Conservation (phyloP, 257 asterid species). For the Penstemon davidsonii region DNA sequence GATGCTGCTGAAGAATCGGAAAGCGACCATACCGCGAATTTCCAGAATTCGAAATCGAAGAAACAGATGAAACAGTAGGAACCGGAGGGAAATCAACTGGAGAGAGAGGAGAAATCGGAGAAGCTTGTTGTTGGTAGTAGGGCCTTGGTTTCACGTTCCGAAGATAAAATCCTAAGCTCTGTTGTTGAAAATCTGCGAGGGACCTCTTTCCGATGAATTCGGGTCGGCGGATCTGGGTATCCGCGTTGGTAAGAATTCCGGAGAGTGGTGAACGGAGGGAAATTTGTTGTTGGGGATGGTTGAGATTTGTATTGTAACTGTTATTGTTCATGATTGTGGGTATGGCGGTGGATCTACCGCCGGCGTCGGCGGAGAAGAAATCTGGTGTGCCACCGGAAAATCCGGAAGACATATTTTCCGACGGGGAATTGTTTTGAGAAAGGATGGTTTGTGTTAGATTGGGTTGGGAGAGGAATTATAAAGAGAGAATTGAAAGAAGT, state of each 20-base stretch:
- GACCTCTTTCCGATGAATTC: constrained; percentile 69
- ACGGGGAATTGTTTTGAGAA: background rate
- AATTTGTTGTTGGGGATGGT: constrained; percentile 35
- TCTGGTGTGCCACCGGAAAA: constrained; percentile 61
- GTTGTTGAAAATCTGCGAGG: constrained; percentile 47
- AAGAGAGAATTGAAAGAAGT: constrained; percentile 19
- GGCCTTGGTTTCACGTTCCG: constrained; percentile 70
- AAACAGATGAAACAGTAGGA: constrained; percentile 38
- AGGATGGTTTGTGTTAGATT: constrained; percentile 22
- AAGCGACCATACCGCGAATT: constrained; percentile 47
- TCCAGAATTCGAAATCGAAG: constrained; percentile 40
- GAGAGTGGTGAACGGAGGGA: constrained; percentile 56
- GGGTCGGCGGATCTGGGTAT: constrained; percentile 53
- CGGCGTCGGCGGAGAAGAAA: constrained; percentile 49
- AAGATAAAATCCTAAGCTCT: constrained; percentile 50
- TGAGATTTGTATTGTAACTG: constrained; percentile 20
- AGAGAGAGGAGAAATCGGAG: constrained; percentile 60
- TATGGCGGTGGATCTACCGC: constrained; percentile 39
- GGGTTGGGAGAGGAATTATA: constrained; percentile 22
- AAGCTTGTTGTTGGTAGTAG: constrained; percentile 48
- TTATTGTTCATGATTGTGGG: constrained; percentile 32
- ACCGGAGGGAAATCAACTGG: constrained; percentile 54
- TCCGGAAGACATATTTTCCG: constrained; percentile 52
- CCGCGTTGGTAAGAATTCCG: constrained; percentile 55
- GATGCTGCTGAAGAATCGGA: constrained; percentile 52